Evolutionary conservation across 805 yeast species (phyloP), one percentile per base, ranked within the genome.

Genomic region (Nakazawaea populi): DNA sequence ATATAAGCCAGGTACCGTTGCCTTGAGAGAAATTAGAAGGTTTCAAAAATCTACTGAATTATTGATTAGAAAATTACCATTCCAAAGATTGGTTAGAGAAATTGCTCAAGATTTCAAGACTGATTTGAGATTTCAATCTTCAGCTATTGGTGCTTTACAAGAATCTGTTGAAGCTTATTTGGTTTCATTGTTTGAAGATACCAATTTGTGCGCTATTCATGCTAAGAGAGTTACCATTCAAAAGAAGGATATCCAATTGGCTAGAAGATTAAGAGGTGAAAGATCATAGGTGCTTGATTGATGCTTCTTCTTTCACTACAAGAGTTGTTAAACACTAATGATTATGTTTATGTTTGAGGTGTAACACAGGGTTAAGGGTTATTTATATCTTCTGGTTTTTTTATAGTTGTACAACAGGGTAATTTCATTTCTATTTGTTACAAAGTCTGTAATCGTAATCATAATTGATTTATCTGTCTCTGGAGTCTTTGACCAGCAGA

Each of bases 151-250:
- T 75, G 99, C 99, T 61, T 79, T 92, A 64, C 99, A 92, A 74
- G 99, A 94, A 77, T 91, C 98, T 57, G 96, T 92, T 56, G 99
- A 92, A 80, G 97, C 97, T 66, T 94, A 90, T 82, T 79, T 94
- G 64, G 97, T 92, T 50, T 89, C 96, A 55, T 75, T 92, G 66
- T 94, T 92, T 63, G 98, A 92, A 79, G 98, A 94, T 74, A 94
- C 98, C 60, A 92, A 91, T 80, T 82, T 92, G 78, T 94, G 97
- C 77, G 97, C 98, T 59, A 89, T 90, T 62, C 99, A 92, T 75
- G 99, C 98, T 66, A 92, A 94, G 85, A 87, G 99, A 77, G 98
- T 92, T 63, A 92, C 99, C 59, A 89, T 92, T 68, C 96, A 89
- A 82, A 92, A 90, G 89, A 91, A 91, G 78, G 99, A 92, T 74